Evolutionary conservation across 768 basidiomycete species (phyloP).

Genomic region (Russula olivacea): DNA sequence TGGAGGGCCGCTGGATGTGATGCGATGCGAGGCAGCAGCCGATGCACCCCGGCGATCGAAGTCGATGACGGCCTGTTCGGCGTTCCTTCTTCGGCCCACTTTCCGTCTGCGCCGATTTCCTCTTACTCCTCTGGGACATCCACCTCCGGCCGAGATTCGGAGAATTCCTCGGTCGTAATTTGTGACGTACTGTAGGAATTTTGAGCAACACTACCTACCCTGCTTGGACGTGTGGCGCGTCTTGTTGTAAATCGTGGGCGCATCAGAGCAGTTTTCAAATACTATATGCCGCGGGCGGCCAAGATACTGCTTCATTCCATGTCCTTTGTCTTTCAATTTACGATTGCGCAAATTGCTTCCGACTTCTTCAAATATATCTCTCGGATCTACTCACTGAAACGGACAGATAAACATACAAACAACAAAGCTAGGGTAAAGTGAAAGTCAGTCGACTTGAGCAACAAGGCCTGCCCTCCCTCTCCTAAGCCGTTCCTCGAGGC

Average conservation of each 20-base stretch:
- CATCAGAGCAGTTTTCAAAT: not conserved
- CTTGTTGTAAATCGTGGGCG: not conserved
- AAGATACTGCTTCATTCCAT: slow-evolving; percentile 1
- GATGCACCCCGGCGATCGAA: not conserved
- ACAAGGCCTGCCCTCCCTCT: slow-evolving; percentile 69
- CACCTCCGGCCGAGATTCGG: slow-evolving; percentile 6
- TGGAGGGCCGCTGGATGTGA: not conserved
- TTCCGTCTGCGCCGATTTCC: slow-evolving; percentile 9
- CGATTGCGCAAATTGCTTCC: slow-evolving; percentile 7
- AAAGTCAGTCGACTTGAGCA: slow-evolving; percentile 49
- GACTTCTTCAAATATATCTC: slow-evolving; percentile 14
- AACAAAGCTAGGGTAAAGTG: slow-evolving; percentile 8
- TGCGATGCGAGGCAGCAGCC: not conserved
- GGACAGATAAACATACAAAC: slow-evolving; percentile 2
- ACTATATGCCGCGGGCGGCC: slow-evolving; percentile 18
- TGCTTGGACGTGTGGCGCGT: not conserved
- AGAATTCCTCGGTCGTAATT: slow-evolving; percentile 11
- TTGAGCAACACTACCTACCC: not conserved
- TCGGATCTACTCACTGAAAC: slow-evolving; percentile 12
- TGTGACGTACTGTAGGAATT: not conserved
- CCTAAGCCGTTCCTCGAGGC: slow-evolving; percentile 71
- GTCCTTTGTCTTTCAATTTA: not conserved
- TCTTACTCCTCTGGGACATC: slow-evolving; percentile 13
- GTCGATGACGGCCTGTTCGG: not conserved
- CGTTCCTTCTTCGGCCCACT: not conserved